These are phyloP conservation scores for Quercus alba DNA, from an alignment of 306 rosid genomes.

Conservation along the genomic window DNA sequence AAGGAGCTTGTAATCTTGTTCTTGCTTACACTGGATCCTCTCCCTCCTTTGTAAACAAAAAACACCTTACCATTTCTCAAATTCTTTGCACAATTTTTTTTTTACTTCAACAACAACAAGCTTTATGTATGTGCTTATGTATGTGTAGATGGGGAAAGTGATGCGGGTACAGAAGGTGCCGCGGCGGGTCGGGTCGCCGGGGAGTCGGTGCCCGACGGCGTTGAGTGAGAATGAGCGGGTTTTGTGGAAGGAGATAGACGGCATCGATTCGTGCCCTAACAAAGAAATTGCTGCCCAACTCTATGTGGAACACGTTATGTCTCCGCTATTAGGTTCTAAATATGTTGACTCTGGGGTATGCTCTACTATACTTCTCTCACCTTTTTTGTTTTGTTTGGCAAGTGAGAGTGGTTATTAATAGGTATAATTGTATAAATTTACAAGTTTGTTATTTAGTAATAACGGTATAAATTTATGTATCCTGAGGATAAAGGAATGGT, in stretches of 20 bases:
- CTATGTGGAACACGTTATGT: constrained; percentile 61
- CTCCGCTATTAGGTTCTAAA: constrained; percentile 75
- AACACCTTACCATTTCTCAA: not conserved
- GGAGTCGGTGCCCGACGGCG: constrained; percentile 38
- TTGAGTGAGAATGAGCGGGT: constrained; percentile 52
- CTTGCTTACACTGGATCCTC: constrained; percentile 71
- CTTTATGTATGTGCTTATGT: not conserved
- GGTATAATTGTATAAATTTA: too few relatives aligned
- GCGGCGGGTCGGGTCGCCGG: constrained; percentile 25
- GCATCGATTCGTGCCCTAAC: constrained; percentile 45
- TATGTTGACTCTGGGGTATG: constrained; percentile 82
- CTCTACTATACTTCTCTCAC: not conserved
- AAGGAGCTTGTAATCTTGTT: constrained; percentile 93
- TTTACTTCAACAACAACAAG: not conserved
- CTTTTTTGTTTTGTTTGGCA: not conserved
- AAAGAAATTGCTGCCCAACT: constrained; percentile 48
- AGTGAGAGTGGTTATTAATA: too few relatives aligned
- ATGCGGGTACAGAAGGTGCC: constrained; percentile 68
- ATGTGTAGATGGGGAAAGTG: constrained; percentile 73
- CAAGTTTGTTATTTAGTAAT: too few relatives aligned
- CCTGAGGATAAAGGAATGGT: too few relatives aligned
- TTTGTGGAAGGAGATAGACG: constrained; percentile 65
- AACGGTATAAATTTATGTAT: too few relatives aligned
- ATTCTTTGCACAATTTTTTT: not conserved
- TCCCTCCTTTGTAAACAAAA: constrained; percentile 48